Base-by-base conservation (phyloP, 2,329 filamentous ascomycete species). In the Sporothrix globosa region DNA sequence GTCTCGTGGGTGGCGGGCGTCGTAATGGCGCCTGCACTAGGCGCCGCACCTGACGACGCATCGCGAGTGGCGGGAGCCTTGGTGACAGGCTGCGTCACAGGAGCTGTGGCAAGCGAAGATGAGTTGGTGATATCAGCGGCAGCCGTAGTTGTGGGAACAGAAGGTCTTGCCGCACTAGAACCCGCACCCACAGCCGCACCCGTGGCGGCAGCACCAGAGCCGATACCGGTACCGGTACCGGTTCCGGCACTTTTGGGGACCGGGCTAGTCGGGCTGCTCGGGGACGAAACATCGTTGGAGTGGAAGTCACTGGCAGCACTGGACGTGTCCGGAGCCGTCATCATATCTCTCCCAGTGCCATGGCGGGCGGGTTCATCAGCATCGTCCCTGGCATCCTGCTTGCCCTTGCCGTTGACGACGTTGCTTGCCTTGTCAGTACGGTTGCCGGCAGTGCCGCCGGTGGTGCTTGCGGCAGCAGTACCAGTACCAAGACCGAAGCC, bases 401-500 rank as follows among this genome's bases (percentile, higher is more conserved):
- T 56, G 52, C 48, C 63, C 63, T 67, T 69, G 30, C 54, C 48
- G 56, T 39, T 63, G 19, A 50, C 46, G 27, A 65, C 27, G 39
- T 69, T 69, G 21, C 58, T 19, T 10, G 3, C 39, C 50, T 65
- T 69, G 46, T 54, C 58, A 4, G 30, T 11, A 44, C n/a, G 44
- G 5, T 17, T 10, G 17, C 61, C 61, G 10, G 50, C 1, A n/a
- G 21, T 46, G 11, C 30, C 68, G 13, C 24, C 56, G n/a, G 53
- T 54, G 4, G 56, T 34, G 56, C 21, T 44, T 27, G 44, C 34
- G 53, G 66, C 30, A n/a, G 60, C 53, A 54, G 71, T 13, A 48
- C 82, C 75, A 84, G 84, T 52, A 84, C 81, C 71, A 84, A 83
- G 58, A 17, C 58, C 39, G 4, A 63, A 63, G 14, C 58, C 58